Evolutionary conservation across 78 protist species (phyloP), one percentile per base, ranked within the genome.

Genomic region (Guillardia theta): DNA sequence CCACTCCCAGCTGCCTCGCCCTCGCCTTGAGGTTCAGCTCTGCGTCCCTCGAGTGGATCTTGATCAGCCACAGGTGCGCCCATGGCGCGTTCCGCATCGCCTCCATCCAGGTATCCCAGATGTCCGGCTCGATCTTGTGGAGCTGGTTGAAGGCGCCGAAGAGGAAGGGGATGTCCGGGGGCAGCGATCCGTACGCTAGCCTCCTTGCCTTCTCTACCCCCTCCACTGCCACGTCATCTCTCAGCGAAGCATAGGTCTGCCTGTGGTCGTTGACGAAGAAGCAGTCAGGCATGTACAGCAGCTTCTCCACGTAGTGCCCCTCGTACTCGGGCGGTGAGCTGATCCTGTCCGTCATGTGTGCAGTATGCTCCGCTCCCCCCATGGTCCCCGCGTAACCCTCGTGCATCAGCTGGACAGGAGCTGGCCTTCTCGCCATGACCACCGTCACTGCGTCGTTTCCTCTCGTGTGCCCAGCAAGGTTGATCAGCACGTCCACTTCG

Each of bases 131-230:
- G 41, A 70, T 43, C 83, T 70, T 70, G 41, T 70, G 36, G 3
- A 70, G 83, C 41, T 70, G 83, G 83, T 70, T 70, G 41, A 70
- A 70, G 41, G 83, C 83, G 83, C n/a, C 83, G 41, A 33, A 70
- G 45, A 70, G 33, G 41, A 70, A 70, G 83, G 83, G 83, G 83
- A 70, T 4, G 41, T 4, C 3, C n/a, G 45, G 41, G n/a, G 6
- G 41, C 45, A 70, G 41, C 41, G 36, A 12, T 24, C 83, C 83
- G 83, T 36, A 70, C 45, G 83, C 83, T 43, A 22, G 83, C 8
- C 83, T 0, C 41, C 27, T 6, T 8, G 33, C 83, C 22, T 70
- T 70, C 83, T 70, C 83, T 18, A 36, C 41, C 5, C 83, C 83
- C 83, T 70, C 83, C 83, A 70, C 83, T 15, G 21, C 36, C 83